Evolutionary conservation across 805 yeast genomes (phyloP).

Genomic region (Millerago galiae): DNA sequence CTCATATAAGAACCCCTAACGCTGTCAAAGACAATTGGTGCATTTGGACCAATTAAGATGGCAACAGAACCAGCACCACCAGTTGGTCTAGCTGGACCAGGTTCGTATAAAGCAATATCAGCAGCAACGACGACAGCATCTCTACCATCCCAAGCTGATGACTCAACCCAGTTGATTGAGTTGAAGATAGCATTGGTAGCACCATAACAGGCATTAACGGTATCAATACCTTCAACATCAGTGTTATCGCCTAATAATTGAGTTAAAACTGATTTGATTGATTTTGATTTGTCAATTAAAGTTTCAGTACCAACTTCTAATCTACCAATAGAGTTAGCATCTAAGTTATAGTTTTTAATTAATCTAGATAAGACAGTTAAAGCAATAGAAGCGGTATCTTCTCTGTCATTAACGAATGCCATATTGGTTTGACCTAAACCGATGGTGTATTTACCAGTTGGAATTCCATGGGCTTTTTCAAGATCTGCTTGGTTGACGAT

Average conservation of each 20-base stretch:
- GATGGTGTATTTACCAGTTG: conserved; percentile 95
- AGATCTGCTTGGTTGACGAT: conserved; percentile 83
- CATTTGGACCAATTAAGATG: conserved; percentile 91
- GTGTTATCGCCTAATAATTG: conserved; percentile 84
- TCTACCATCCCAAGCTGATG: conserved; percentile 96
- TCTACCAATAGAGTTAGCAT: conserved; percentile 78
- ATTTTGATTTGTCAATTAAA: conserved; percentile 90
- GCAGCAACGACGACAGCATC: conserved; percentile 96
- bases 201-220: conserved; percentile 96
- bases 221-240: conserved; percentile 94
- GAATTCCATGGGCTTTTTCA: conserved; percentile 77
- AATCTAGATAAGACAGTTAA: conserved; percentile 79
- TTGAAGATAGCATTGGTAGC: conserved; percentile 95
- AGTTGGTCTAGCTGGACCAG: conserved; percentile 98
- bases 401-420: conserved; percentile 96
- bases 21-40: conserved; percentile 89
- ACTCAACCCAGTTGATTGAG: conserved; percentile 93
- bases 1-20: conserved; percentile 91
- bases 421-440: conserved; percentile 98
- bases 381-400: conserved; percentile 92
- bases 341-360: conserved; percentile 75
- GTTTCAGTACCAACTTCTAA: conserved; percentile 99
- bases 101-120: conserved; percentile 94
- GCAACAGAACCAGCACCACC: conserved; percentile 99
- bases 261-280: conserved; percentile 92